Evolutionary conservation across 495 filamentous ascomycete species (phyloP), one percentile per base, ranked within the genome.

Genomic region (Durotheca rogersii): DNA sequence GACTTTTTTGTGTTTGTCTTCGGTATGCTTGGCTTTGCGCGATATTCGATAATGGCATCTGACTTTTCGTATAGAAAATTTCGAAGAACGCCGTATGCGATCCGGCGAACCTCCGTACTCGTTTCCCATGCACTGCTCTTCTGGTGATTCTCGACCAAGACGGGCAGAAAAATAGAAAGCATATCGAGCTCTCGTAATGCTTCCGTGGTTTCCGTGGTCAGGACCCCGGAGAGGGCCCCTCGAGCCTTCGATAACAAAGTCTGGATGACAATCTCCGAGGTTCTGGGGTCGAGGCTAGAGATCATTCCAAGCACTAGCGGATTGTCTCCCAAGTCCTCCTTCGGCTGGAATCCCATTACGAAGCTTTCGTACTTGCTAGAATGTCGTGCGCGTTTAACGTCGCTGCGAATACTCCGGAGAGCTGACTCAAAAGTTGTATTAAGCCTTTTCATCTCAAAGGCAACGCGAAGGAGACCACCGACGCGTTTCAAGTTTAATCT

Each of bases 81-180:
- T 51, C 81, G 79, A 37, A 85, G 56, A 21, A 81, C 37, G 0
- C 76, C 75, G 53, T 89, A 90, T 0, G 75, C 84, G 17, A 89
- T 56, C 15, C 67, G 61, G 12, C 87, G 72, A 21, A 80, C 63
- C 0, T 38, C 16, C 10, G 72, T 74, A 41, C 82, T 83, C 9
- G 73, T 52, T 42, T 73, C 73, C 87, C 87, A 91, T 2, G 82
- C 81, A 51, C 81, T 87, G 29, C 73, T 58, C 25, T 33, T 60
- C n/a, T 42, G 27, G 12, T 58, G 49, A 39, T 67, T 48, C 39
- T 52, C 49, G 16, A 60, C 12, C 43, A 65, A 34, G 19, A 65
- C 37, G 32, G 62, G 62, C 29, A 62, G 18, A 23, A 65, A 65
- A 35, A 65, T 60, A 4, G 62, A 50, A 20, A 65, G 35, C 4